These are phyloP conservation scores for Boletus vermiculosoides DNA, from an alignment of 768 basidiomycete species.

Conservation along the genomic window DNA sequence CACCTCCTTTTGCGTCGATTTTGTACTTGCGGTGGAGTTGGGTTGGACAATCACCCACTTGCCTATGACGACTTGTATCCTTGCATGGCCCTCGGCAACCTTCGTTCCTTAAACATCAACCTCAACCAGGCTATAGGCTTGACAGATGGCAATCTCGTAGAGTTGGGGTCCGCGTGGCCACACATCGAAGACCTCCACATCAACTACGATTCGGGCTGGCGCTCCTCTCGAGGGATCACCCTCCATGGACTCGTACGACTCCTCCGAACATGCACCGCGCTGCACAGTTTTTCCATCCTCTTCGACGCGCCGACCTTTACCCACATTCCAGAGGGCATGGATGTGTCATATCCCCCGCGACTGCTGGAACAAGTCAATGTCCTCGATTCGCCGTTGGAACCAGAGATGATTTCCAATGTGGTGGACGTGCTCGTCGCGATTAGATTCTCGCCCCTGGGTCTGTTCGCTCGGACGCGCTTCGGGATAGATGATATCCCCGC, in stretches of 20 bases:
- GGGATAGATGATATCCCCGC: neutral
- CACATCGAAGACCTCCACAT: neutral
- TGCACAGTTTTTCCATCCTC: neutral
- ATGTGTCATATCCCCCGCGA: neutral
- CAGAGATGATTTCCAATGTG: neutral
- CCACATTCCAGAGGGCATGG: constrained; percentile 1
- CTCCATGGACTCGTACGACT: constrained; percentile 2
- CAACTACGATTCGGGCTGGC: constrained; percentile 3
- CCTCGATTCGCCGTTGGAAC: constrained; percentile 1
- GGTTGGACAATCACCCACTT: neutral
- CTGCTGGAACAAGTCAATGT: neutral
- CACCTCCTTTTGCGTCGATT: neutral
- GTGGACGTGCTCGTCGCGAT: constrained; percentile 4
- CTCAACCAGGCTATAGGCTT: neutral
- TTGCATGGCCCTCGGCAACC: neutral
- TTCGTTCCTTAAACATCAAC: neutral
- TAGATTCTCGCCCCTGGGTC: neutral
- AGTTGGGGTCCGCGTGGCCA: constrained; percentile 3
- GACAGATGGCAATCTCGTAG: neutral
- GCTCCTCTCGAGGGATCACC: neutral
- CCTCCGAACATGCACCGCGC: neutral
- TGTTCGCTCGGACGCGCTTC: neutral
- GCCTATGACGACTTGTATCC: neutral
- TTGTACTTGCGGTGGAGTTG: neutral
- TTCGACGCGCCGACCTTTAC: constrained; percentile 1